Percentiles rank a stretch among this genome's conserved stretches.
phyloP scores from a whole-genome alignment of 1,284 basidiomycete genomes.

The Pascua guehoae region DNA sequence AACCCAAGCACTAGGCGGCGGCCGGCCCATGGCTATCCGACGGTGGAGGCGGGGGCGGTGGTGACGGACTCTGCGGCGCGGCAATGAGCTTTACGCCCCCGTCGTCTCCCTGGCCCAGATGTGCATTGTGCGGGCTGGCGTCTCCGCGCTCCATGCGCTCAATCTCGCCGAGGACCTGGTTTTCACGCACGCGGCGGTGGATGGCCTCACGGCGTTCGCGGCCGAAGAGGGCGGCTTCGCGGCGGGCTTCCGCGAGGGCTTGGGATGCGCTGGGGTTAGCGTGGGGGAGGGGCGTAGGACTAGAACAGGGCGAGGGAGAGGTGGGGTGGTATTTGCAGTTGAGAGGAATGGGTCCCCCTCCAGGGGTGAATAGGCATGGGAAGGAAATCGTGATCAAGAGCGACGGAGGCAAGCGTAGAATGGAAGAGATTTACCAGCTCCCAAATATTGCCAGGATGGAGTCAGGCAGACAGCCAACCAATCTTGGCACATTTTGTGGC shows the following conservation, averaged over 20 bases:
- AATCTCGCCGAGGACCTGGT: conserved; percentile 36
- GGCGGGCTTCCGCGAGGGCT: conserved; percentile 40
- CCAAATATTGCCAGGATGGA: too few species aligned
- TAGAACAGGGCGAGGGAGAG: too few species aligned
- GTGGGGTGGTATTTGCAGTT: too few species aligned
- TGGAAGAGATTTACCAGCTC: too few species aligned
- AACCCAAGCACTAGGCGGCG: conserved; percentile 1
- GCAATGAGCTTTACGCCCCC: too few species aligned
- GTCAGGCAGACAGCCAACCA: too few species aligned
- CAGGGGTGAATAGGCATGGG: too few species aligned
- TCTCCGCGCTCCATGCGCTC: conserved; percentile 35
- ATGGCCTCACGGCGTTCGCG: conserved; percentile 43
- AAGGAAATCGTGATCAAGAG: too few species aligned
- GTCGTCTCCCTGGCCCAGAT: too few species aligned
- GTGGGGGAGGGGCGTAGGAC: background rate
- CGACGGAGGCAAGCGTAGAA: too few species aligned
- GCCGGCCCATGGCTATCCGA: background rate
- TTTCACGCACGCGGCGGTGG: conserved; percentile 37
- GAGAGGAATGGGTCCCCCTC: too few species aligned
- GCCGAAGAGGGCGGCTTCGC: conserved; percentile 43
- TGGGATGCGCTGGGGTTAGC: conserved; percentile 38
- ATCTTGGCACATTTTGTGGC: too few species aligned
- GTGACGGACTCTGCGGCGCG: background rate
- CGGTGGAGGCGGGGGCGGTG: background rate
- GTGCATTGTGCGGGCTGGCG: background rate